Evolutionary conservation across 352 stramenopile species (phyloP), one percentile per base, ranked within the genome.

Genomic region (Salisapilia sapeloensis): DNA sequence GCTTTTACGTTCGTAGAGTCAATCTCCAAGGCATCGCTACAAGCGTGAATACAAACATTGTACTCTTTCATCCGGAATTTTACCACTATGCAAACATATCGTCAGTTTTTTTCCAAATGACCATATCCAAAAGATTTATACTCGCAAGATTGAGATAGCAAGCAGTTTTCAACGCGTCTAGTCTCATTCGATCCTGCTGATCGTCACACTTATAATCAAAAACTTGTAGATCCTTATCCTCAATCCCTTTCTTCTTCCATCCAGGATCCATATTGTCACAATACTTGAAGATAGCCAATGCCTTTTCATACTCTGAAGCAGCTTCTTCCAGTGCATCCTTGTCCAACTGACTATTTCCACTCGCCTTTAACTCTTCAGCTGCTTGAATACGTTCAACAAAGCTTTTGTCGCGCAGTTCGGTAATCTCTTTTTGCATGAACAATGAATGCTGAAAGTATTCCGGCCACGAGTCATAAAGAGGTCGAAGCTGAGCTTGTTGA

Each of bases 171-270:
- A 90, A 44, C 19, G 55, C 29, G 15, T 67, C 43, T 12, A 86
- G 51, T 13, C 53, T 42, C 12, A 25, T 17, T 39, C 79, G 62
- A 22, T 80, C 57, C 8, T 51, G 21, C 4, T 17, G 20, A 14
- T 61, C 33, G n/a, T 67, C 54, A 19, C 60, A 72, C 33, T 50
- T 64, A 45, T 61, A 65, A 23, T 84, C 63, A 4, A 55, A 40
- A 1, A 81, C 38, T 2, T 46, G 35, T 35, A 90, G 75, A 23
- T 90, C 74, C 6, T 40, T 56, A 52, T 86, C 74, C 36, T 84
- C 67, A 38, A 90, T 90, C 1, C 74, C 74, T 17, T 90, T 86
- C 36, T 83, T 86, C 47, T 86, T 86, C 74, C 74, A 90, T 16
- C 61, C 67, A 0, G 59, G 55, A 34, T 86, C 71, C 30, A 52